These are phyloP conservation scores for Trichoderma harzianum DNA, from an alignment of 2,329 filamentous ascomycete species.

Conservation along the genomic window DNA sequence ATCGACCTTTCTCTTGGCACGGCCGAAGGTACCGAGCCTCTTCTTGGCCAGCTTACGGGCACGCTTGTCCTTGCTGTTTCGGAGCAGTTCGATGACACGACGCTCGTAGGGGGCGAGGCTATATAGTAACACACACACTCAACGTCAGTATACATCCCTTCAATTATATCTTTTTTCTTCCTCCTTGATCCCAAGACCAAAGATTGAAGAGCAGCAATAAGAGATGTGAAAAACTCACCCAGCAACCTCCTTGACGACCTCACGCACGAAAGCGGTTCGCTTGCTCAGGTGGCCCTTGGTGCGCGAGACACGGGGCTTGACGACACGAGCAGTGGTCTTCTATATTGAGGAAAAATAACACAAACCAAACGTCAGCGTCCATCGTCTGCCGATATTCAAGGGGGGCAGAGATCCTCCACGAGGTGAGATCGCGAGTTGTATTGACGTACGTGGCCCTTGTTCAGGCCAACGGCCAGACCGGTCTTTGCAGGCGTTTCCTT, in stretches of 20 bases:
- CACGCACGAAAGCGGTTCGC: slow-evolving; percentile 93
- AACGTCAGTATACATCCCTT: neutral
- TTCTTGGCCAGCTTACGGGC: slow-evolving; percentile 99
- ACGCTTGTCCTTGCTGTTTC: slow-evolving; percentile 99
- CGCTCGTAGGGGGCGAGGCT: slow-evolving; percentile 94
- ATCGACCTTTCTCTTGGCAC: slow-evolving; percentile 99
- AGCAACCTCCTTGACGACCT: slow-evolving; percentile 97
- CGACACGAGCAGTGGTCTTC: slow-evolving; percentile 78
- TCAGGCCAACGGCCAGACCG: slow-evolving; percentile 60
- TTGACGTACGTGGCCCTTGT: slow-evolving; percentile 61
- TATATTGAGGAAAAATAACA: slow-evolving; percentile 38
- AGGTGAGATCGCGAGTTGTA: slow-evolving; percentile 58
- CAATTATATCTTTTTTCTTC: neutral
- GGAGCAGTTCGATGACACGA: slow-evolving; percentile 97
- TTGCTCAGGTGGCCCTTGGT: slow-evolving; percentile 97
- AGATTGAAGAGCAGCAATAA: neutral
- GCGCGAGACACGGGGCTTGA: slow-evolving; percentile 74
- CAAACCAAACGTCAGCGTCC: slow-evolving; percentile 51
- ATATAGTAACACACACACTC: neutral
- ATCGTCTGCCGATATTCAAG: slow-evolving; percentile 49
- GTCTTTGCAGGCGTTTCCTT: slow-evolving; percentile 56
- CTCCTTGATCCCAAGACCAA: neutral
- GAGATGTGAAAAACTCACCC: slow-evolving; percentile 58
- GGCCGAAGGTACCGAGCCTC: slow-evolving; percentile 98
- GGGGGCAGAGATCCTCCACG: slow-evolving; percentile 67